phyloP scores from a whole-genome alignment of 768 basidiomycete species.

The Russula virescens region DNA sequence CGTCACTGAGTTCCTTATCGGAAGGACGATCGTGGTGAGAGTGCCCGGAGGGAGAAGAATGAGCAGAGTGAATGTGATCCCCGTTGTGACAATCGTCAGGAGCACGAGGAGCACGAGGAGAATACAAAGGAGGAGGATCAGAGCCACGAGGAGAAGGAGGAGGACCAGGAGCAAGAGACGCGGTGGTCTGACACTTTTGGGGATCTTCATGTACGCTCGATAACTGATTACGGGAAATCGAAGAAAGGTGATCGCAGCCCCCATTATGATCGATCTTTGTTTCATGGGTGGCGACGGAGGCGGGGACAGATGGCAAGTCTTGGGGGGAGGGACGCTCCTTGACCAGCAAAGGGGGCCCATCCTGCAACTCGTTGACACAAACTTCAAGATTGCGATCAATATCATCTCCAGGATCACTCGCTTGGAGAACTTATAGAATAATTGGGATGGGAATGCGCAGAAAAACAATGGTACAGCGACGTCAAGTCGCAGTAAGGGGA shows the following conservation, averaged over 20 bases:
- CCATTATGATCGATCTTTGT: constrained; percentile 2
- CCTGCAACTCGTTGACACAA: constrained; percentile 1
- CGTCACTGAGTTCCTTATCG: constrained; percentile 19
- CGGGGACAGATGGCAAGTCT: not conserved
- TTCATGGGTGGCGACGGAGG: not conserved
- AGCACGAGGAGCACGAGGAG: constrained; percentile 21
- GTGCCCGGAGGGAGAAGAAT: constrained; percentile 21
- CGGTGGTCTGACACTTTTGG: constrained; percentile 8
- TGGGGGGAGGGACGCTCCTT: constrained; percentile 7
- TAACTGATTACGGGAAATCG: constrained; percentile 19
- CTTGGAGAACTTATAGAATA: constrained; percentile 14
- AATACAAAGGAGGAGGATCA: constrained; percentile 17
- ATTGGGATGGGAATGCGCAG: not conserved
- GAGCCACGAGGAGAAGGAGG: constrained; percentile 16
- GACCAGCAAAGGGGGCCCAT: constrained; percentile 18
- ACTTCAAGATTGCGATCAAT: constrained; percentile 13
- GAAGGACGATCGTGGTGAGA: constrained; percentile 13
- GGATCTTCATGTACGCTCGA: constrained; percentile 10
- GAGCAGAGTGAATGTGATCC: constrained; percentile 10
- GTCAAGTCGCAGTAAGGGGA: constrained; percentile 18
- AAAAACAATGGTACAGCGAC: constrained; percentile 8
- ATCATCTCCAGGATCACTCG: constrained; percentile 24
- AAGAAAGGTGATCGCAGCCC: constrained; percentile 5
- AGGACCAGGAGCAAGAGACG: constrained; percentile 14
- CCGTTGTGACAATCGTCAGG: constrained; percentile 14